Base-by-base conservation (phyloP, 177 flowering plant genomes). In the Vitis hybrid region DNA sequence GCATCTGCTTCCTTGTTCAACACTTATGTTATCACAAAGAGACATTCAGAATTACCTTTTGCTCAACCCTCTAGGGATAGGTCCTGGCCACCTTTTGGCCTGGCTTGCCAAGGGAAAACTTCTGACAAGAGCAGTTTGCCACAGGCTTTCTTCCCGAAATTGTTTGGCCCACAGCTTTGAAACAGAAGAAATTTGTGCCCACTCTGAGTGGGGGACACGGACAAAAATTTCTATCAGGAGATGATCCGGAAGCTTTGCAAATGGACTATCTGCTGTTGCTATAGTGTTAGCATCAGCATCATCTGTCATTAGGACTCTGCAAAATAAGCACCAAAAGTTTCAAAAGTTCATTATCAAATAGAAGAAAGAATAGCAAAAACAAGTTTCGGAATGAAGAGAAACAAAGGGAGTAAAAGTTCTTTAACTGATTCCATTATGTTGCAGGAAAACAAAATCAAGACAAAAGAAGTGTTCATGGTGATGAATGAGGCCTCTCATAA, bases 201-300 rank as follows among this genome's bases (percentile, higher is more conserved):
- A 92, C 64, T 85, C 84, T 15, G 84, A 72, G 53, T 87, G 64
- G 19, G 94, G 94, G 19, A 86, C 79, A 65, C 90, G 77, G 66
- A 87, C 69, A 72, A 92, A 87, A 55, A 92, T 90, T 68, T 92
- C 97, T 62, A 86, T 76, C 31, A 87, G 74, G 15, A 92, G 82
- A 74, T 92, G 97, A 71, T 90, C 93, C 1, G 94, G 97, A 66
- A 92, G 90, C 80, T 81, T 86, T 64, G 74, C 89, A 73, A 90
- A 66, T 56, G 81, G 62, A 56, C 65, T 62, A 72, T 87, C 83
- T 70, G 39, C 72, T 50, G 68, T 74, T 70, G 70, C 70, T 52
- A 69, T 12, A 45, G 57, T 20, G 29, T 70, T 69, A 48, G 33
- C 45, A 39, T 68, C 78, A 50, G 5, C 11, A 5, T 29, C 53